A percentile compares a stretch with the other conserved stretches of the same genome.
Conservation (phyloP, 2,329 filamentous ascomycete genomes). For the Epichloe coenophiala region DNA sequence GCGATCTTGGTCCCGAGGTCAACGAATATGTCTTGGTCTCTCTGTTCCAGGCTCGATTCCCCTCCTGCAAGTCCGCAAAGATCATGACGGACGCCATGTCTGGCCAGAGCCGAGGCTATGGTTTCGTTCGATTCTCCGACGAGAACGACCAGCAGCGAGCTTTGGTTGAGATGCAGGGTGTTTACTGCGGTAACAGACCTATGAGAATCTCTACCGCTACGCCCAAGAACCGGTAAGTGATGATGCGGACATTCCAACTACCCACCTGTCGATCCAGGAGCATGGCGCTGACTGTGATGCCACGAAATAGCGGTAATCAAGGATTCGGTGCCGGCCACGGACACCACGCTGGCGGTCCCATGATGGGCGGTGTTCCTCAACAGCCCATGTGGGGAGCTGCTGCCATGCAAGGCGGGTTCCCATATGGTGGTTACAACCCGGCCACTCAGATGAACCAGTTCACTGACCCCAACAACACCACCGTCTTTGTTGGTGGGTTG, state of each 20-base stretch:
- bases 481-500: conserved; percentile 92
- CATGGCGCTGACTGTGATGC: conserved; percentile 2
- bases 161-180: conserved; percentile 94
- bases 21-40: conserved; percentile 97
- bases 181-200: conserved; percentile 95
- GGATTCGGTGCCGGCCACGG: conserved; percentile 25
- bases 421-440: conserved; percentile 33
- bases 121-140: conserved; percentile 93
- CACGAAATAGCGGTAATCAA: conserved; percentile 20
- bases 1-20: conserved; percentile 92
- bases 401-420: conserved; percentile 20
- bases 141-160: conserved; percentile 94
- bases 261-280: not conserved
- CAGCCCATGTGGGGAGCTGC: conserved; percentile 30
- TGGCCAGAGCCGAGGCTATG: conserved; percentile 93
- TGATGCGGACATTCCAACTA: not conserved
- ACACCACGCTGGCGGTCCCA: conserved; percentile 29
- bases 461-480: conserved; percentile 98
- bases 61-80: conserved; percentile 97
- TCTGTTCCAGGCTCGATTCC: conserved; percentile 91
- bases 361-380: conserved; percentile 30
- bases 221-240: conserved; percentile 67
- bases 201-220: conserved; percentile 98
- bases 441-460: conserved; percentile 84
- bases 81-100: conserved; percentile 99